Evolutionary conservation across 345 rosid genomes (phyloP).

Genomic region (Geranium brycei): DNA sequence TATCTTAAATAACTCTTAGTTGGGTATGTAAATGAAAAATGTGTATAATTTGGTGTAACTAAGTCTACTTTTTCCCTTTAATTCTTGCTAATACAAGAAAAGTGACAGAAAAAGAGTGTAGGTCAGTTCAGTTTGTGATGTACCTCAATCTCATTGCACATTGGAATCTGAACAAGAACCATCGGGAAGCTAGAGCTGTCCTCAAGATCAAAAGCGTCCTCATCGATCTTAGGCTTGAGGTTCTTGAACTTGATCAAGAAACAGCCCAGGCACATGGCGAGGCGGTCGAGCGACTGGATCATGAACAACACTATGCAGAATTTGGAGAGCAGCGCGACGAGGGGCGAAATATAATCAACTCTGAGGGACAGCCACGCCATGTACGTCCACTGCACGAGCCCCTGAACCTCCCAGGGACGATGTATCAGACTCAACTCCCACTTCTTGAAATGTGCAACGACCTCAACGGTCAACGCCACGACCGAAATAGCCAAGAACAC

Average conservation of each 20-base stretch:
- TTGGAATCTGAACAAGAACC: constrained; percentile 95
- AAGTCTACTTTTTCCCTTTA: no score
- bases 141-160: constrained; percentile 95
- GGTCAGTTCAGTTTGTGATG: constrained; percentile 1
- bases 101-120: not conserved
- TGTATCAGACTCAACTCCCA: constrained; percentile 56
- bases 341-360: constrained; percentile 59
- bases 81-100: not conserved
- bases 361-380: constrained; percentile 70
- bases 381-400: constrained; percentile 59
- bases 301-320: constrained; percentile 65
- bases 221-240: constrained; percentile 45
- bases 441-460: constrained; percentile 53
- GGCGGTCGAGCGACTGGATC: constrained; percentile 78
- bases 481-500: constrained; percentile 50
- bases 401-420: constrained; percentile 58
- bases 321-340: constrained; percentile 41
- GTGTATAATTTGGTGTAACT: no score
- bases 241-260: constrained; percentile 75
- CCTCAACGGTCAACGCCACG: constrained; percentile 45
- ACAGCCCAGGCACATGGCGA: constrained; percentile 65
- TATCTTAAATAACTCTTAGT: no score
- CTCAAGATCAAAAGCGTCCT: constrained; percentile 38
- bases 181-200: constrained; percentile 41
- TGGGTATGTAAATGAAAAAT: no score